Evolutionary conservation across 148 eudicot genomes (phyloP).

Genomic region (Agrostemma githago): DNA sequence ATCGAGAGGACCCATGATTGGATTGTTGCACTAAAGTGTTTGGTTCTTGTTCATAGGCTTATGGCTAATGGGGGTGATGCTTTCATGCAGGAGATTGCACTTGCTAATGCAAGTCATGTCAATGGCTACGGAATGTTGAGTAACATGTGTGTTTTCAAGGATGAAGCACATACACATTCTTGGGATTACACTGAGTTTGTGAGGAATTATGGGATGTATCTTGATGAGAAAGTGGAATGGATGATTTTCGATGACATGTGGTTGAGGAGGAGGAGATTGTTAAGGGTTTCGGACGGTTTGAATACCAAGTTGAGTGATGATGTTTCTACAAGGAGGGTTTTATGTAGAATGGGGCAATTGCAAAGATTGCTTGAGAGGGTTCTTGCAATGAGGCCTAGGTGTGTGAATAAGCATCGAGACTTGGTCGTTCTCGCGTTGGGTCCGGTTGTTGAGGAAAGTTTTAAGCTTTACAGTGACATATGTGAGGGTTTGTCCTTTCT

Average conservation of each 20-base stretch:
- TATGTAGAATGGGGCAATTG: constrained; percentile 40
- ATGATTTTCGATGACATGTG: constrained; percentile 23
- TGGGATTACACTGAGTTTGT: constrained; percentile 60
- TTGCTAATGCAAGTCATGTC: constrained; percentile 20
- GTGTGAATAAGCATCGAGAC: constrained; percentile 32
- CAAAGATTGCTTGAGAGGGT: constrained; percentile 46
- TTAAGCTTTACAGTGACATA: constrained; percentile 45
- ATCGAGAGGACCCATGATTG: constrained; percentile 46
- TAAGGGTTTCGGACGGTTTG: constrained; percentile 23
- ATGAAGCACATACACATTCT: constrained; percentile 46
- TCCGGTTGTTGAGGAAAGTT: constrained; percentile 54
- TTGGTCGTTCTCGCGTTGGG: constrained; percentile 44
- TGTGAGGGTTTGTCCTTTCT: constrained; percentile 43
- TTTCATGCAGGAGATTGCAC: constrained; percentile 36
- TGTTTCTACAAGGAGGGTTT: constrained; percentile 36
- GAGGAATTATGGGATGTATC: constrained; percentile 46
- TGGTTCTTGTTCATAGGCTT: constrained; percentile 48
- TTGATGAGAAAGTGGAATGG: constrained; percentile 39
- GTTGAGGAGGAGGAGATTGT: constrained; percentile 10
- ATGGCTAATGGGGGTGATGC: constrained; percentile 34
- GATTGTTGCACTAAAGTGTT: constrained; percentile 52
- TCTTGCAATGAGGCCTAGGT: constrained; percentile 41
- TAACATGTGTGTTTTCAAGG: constrained; percentile 51
- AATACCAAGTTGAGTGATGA: constrained; percentile 35
- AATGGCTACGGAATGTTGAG: constrained; percentile 26